A percentile compares a stretch with the other conserved stretches of the same genome.
Evolutionary conservation across 2,329 filamentous ascomycete genomes (phyloP).

Genomic region (Parascedosporium putredinis): DNA sequence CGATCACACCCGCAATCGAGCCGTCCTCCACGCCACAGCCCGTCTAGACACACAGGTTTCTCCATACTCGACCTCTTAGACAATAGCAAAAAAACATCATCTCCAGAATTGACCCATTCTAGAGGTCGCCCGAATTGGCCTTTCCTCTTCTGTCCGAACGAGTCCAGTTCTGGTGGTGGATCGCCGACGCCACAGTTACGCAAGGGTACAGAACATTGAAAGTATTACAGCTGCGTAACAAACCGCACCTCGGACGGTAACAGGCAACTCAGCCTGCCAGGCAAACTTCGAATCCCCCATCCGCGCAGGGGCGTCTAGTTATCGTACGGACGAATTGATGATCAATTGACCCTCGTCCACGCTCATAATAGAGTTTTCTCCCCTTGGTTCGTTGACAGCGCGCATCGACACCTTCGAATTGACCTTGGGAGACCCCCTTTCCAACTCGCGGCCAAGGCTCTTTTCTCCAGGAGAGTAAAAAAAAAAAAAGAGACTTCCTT

Average conservation of each 20-base stretch:
- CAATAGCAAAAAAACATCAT: too few relatives aligned
- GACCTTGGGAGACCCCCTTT: background rate
- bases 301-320: too few relatives aligned
- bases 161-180: background rate
- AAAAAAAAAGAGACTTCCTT: background rate
- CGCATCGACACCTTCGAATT: background rate
- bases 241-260: background rate
- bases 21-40: too few relatives aligned
- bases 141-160: background rate
- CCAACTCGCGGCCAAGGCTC: background rate
- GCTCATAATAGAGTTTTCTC: background rate
- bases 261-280: background rate
- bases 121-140: background rate
- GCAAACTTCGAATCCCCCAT: background rate
- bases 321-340: too few relatives aligned
- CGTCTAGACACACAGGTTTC: too few relatives aligned
- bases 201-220: too few relatives aligned
- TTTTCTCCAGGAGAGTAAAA: background rate
- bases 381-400: background rate
- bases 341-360: too few relatives aligned
- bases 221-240: background rate
- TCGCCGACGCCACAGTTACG: constrained; percentile 1
- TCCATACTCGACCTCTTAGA: too few relatives aligned
- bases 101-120: too few relatives aligned
- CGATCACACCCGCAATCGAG: too few relatives aligned